These are phyloP conservation scores for Oryza meyeriana DNA, from an alignment of 176 grass and related monocot genomes.

Conservation along the genomic window DNA sequence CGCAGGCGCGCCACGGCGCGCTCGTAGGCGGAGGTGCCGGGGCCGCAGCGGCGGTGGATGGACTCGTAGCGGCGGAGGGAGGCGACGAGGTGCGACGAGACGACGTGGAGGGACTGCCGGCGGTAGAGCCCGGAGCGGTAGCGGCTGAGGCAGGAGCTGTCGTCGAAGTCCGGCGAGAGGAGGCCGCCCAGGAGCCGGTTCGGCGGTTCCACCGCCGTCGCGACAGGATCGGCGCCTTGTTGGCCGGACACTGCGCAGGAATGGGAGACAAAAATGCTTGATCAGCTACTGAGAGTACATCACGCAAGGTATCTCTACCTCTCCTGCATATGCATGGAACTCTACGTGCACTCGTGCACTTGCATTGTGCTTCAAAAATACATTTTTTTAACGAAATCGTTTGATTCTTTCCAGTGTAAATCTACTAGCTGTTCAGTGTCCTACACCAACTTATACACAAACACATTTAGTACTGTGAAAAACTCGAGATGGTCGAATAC, in stretches of 20 bases:
- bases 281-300: too few species aligned
- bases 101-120: constrained; percentile 25
- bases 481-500: too few species aligned
- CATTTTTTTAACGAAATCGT: too few species aligned
- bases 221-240: background rate
- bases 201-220: constrained; percentile 9
- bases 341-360: too few species aligned
- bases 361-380: too few species aligned
- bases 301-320: too few species aligned
- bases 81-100: constrained; percentile 44
- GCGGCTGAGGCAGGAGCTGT: constrained; percentile 55
- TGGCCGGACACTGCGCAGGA: background rate
- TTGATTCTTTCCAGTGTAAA: too few species aligned
- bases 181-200: constrained; percentile 65
- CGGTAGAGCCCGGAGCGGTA: constrained; percentile 47
- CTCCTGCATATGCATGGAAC: background rate
- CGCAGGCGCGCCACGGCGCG: constrained; percentile 27
- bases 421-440: too few species aligned
- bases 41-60: constrained; percentile 50
- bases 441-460: too few species aligned
- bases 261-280: too few species aligned
- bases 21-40: constrained; percentile 37
- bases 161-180: constrained; percentile 53
- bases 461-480: too few species aligned
- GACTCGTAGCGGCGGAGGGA: constrained; percentile 53